A percentile compares a stretch with the other conserved stretches of the same genome.
Conservation (phyloP, 768 basidiomycete species). For the Neoboletus subvelutipes region DNA sequence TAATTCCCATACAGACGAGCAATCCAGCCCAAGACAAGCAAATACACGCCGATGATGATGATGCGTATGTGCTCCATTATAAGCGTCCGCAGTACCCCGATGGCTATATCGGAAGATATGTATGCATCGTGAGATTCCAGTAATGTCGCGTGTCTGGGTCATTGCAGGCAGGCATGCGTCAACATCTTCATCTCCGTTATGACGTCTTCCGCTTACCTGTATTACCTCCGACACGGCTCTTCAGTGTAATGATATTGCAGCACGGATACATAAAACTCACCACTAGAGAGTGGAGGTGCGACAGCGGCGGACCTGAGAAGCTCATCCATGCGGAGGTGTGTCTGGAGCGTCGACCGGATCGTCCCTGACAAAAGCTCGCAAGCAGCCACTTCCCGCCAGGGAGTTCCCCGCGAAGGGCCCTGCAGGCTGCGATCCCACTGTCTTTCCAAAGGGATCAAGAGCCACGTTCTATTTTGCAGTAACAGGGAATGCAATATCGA, state of each 20-base stretch:
- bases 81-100: constrained; percentile 29
- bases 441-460: constrained; percentile 40
- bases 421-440: constrained; percentile 14
- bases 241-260: constrained; percentile 2
- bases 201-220: constrained; percentile 21
- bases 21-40: neutral
- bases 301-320: constrained; percentile 30
- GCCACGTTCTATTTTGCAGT: constrained; percentile 41
- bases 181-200: constrained; percentile 20
- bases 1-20: constrained; percentile 8
- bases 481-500: constrained; percentile 2
- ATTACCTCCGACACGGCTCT: constrained; percentile 17
- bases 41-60: constrained; percentile 23
- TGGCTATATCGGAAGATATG: constrained; percentile 50
- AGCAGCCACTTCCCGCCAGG: constrained; percentile 33
- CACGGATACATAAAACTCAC: constrained; percentile 2
- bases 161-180: constrained; percentile 14
- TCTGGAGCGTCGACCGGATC: constrained; percentile 39
- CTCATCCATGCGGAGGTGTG: constrained; percentile 29
- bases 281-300: constrained; percentile 35
- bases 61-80: constrained; percentile 35
- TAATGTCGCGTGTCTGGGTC: constrained; percentile 45
- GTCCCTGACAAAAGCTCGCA: constrained; percentile 44
- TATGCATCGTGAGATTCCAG: constrained; percentile 46
- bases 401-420: constrained; percentile 35